Evolutionary conservation across 2,329 filamentous ascomycete genomes (phyloP), one percentile per base, ranked within the genome.

Genomic region (Sodiomyces alkalinus): DNA sequence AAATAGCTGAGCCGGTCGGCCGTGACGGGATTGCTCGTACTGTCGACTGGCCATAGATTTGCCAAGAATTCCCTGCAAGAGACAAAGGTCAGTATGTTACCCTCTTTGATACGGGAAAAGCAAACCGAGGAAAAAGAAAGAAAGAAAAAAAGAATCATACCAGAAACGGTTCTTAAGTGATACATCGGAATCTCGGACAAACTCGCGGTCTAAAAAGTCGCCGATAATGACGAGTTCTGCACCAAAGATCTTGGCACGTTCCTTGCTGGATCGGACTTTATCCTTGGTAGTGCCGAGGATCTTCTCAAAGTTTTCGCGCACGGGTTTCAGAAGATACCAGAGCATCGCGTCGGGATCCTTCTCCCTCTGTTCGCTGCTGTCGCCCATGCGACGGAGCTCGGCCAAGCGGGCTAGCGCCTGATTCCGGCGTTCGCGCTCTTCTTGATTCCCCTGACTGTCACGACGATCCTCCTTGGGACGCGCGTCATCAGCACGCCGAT

Each of bases 201-300:
- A 36, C 27, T 38, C 36, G 16, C 32, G 34, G 27, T 67, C 62
- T 35, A 77, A 65, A 41, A 74, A 75, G 31, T 67, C 64, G 29
- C 74, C 74, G 46, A 78, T 72, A 4, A 60, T 60, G 22, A 74
- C 56, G 20, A 78, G 51, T 42, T 75, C 67, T 17, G 57, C 54
- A 40, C 73, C 74, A 43, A 77, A 66, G 23, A 74, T 62, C 41
- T 58, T 63, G 14, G 74, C 64, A 24, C 74, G 62, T 29, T 68
- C 62, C 38, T 74, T 72, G 41, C 68, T 67, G 17, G 65, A 69
- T 30, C 69, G 70, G 35, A 74, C 67, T 27, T 64, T 64, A 39
- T 72, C 70, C 38, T 67, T 68, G 3, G 68, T 77, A 4, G 72
- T 73, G 28, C 62, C 64, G 30, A 67, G 56, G 30, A 78, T 67